phyloP scores from a whole-genome alignment of 2,329 filamentous ascomycete species.

The Neonectria neomacrospora region DNA sequence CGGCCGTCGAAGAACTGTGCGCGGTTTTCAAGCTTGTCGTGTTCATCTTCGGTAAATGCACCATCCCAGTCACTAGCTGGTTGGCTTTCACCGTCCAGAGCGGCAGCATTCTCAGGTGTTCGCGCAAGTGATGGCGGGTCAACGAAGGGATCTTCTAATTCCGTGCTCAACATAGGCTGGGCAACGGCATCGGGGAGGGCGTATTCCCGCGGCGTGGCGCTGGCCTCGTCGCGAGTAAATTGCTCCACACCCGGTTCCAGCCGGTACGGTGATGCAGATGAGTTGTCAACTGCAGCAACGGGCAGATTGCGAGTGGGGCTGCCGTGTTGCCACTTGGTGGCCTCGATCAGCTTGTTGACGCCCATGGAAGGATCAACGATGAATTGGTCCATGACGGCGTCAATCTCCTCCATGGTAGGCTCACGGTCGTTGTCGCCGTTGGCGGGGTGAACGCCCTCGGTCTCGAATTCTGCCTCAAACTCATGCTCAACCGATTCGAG shows the following conservation, averaged over 20 bases:
- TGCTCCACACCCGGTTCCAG: slow-evolving; percentile 61
- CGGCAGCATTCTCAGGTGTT: slow-evolving; percentile 61
- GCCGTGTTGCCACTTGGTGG: slow-evolving; percentile 54
- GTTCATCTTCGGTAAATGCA: slow-evolving; percentile 82
- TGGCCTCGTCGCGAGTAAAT: slow-evolving; percentile 76
- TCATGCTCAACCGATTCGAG: slow-evolving; percentile 47
- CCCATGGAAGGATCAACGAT: slow-evolving; percentile 78
- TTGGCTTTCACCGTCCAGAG: slow-evolving; percentile 63
- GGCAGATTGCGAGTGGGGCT: slow-evolving; percentile 41
- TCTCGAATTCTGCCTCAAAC: slow-evolving; percentile 27
- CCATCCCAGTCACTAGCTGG: slow-evolving; percentile 93
- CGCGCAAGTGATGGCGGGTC: slow-evolving; percentile 62
- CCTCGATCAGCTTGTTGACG: slow-evolving; percentile 70
- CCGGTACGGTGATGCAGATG: slow-evolving; percentile 60
- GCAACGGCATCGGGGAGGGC: slow-evolving; percentile 59
- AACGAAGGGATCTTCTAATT: slow-evolving; percentile 71
- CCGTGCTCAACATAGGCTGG: slow-evolving; percentile 60
- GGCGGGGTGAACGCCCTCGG: slow-evolving; percentile 29
- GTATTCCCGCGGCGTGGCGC: slow-evolving; percentile 73
- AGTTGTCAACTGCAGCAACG: slow-evolving; percentile 48
- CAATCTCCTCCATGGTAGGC: slow-evolving; percentile 83
- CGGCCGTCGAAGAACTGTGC: slow-evolving; percentile 91
- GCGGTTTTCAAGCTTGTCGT: slow-evolving; percentile 82
- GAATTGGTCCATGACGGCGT: slow-evolving; percentile 90
- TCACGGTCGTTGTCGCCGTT: slow-evolving; percentile 46